These are phyloP conservation scores for Zygosaccharomyces sapae DNA, from an alignment of 1,139 yeast species.

Conservation along the genomic window DNA sequence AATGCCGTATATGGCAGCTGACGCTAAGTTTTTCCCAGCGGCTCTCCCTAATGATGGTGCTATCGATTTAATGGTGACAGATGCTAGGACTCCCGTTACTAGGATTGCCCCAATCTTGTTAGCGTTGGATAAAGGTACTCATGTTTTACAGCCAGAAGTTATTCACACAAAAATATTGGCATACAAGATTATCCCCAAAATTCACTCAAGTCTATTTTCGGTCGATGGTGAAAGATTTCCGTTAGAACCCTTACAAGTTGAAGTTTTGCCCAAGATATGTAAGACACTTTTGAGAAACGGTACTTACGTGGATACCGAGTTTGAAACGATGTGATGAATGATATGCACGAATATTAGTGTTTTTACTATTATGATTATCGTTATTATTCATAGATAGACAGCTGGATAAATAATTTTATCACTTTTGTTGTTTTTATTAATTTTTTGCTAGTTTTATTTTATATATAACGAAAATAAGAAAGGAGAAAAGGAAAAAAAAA, in stretches of 20 bases:
- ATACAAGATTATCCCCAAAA: conserved; percentile 67
- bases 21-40: conserved; percentile 86
- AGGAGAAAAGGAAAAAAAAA: neutral
- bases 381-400: conserved; percentile 1
- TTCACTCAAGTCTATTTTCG: conserved; percentile 57
- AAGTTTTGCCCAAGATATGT: conserved; percentile 53
- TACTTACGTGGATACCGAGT: conserved; percentile 36
- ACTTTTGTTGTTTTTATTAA: neutral
- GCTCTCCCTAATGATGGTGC: conserved; percentile 85
- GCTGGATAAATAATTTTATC: neutral
- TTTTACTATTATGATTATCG: conserved; percentile 1
- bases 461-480: neutral
- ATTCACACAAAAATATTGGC: conserved; percentile 76
- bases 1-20: conserved; percentile 83
- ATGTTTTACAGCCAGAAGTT: conserved; percentile 61
- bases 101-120: conserved; percentile 57
- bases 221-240: conserved; percentile 91
- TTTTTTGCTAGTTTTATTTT: neutral
- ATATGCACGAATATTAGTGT: conserved; percentile 1
- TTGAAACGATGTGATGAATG: conserved; percentile 29
- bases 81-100: conserved; percentile 54
- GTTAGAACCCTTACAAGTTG: conserved; percentile 75
- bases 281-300: conserved; percentile 41
- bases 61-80: conserved; percentile 74
- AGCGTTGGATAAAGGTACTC: conserved; percentile 69